Base-by-base conservation (phyloP, 495 filamentous ascomycete species). In the Penicillium paradoxum region DNA sequence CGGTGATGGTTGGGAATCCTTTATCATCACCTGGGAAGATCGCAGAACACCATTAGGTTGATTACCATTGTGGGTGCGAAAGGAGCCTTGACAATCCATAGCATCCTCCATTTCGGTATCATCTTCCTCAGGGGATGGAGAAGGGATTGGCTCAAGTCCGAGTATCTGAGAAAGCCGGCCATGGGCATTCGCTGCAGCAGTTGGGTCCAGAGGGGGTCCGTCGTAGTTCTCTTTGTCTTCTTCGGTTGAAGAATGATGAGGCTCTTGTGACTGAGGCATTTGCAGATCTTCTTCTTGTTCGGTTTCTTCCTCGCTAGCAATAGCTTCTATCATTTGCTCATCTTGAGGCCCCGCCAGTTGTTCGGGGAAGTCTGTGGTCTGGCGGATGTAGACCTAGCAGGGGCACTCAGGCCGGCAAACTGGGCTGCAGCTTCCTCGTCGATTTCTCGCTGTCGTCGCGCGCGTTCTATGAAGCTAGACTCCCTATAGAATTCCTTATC, bases 181-280 rank as follows among this genome's bases (percentile, higher is more conserved):
- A 45, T 73, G 71, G 14, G 68, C 65, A 53, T 62, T 72, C 45
- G 62, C 61, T 2, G 66, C 48, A 10, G 68, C 67, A 39, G 55
- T 59, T 6, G 66, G 58, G 15, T 66, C 51, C 32, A 66, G 33
- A 32, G 63, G 45, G 17, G 55, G 54, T 33, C 66, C 66, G 22
- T 65, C 54, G 40, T 65, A 73, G 33, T 80, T 80, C 53, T 80
- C 78, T 49, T 80, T 80, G 45, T 80, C 73, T 37, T 79, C 78
- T 33, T 79, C 77, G 3, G 54, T 68, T 43, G 63, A 62, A 9
- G 59, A 59, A 25, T 63, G 51, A 25, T 53, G 51, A 14, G 29
- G 42, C 13, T 69, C 63, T 41, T 68, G 67, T 29, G 67, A 68
- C 25, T 43, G 59, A 13, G 60, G 56, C 0, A 71, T 55, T 41